Evolutionary conservation across 345 rosid genomes (phyloP).

Genomic region (Arabidopsis suecica): DNA sequence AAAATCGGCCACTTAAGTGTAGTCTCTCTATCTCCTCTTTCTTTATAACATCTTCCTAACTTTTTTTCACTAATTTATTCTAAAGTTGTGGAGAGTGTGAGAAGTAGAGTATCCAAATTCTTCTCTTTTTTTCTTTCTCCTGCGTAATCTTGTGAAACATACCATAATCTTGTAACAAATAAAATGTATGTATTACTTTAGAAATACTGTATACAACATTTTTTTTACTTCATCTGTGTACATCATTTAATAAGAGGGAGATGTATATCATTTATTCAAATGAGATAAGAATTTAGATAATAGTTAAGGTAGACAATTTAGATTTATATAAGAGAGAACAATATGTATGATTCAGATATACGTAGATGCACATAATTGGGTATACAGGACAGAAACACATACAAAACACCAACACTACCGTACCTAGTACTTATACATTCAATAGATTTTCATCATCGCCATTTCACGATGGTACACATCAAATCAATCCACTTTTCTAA

Average conservation of each 20-base stretch:
- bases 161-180: conserved; percentile 2
- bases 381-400: neutral
- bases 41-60: neutral
- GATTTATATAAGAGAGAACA: neutral
- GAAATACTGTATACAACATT: neutral
- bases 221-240: too few species aligned
- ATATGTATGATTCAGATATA: conserved; percentile 9
- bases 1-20: neutral
- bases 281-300: too few species aligned
- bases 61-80: neutral
- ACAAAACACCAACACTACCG: neutral
- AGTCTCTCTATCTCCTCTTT: neutral
- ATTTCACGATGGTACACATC: conserved; percentile 30
- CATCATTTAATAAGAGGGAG: too few species aligned
- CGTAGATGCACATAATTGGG: neutral
- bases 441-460: neutral
- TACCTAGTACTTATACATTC: neutral
- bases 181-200: conserved; percentile 4
- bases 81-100: neutral
- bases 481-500: neutral
- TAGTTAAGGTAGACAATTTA: neutral
- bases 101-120: conserved; percentile 1
- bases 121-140: neutral
- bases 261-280: too few species aligned
- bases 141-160: neutral